Percentiles rank a stretch among this genome's conserved stretches.
These are phyloP conservation scores for Hygrophorus pudorinus DNA, from an alignment of 768 basidiomycete species.

Conservation along the genomic window DNA sequence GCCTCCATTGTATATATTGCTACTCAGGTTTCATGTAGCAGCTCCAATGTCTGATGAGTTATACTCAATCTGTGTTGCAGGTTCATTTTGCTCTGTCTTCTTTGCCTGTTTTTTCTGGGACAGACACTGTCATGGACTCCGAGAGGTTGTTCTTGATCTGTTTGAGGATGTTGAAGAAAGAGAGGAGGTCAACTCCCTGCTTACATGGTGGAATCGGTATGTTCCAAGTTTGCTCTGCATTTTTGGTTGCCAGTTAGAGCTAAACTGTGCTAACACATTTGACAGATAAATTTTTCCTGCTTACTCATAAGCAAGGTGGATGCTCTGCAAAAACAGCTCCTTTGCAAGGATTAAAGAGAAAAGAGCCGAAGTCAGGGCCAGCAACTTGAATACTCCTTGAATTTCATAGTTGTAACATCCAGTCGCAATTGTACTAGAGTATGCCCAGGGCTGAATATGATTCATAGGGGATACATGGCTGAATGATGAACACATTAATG, in stretches of 20 bases:
- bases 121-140: slow-evolving; percentile 1
- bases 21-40: too few relatives aligned
- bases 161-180: slow-evolving; percentile 4
- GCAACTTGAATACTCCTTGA: not conserved
- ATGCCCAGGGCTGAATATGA: too few relatives aligned
- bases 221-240: not conserved
- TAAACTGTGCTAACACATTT: too few relatives aligned
- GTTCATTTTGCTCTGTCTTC: slow-evolving; percentile 7
- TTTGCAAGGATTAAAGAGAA: slow-evolving; percentile 1
- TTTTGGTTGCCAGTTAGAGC: too few relatives aligned
- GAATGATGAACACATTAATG: too few relatives aligned
- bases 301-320: not conserved
- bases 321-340: not conserved
- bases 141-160: slow-evolving; percentile 3
- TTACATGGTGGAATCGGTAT: slow-evolving; percentile 7
- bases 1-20: too few relatives aligned
- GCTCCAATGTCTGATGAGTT: too few relatives aligned
- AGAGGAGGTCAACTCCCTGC: slow-evolving; percentile 2
- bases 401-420: not conserved
- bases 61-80: too few relatives aligned
- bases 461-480: too few relatives aligned
- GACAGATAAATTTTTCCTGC: not conserved
- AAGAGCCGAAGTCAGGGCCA: not conserved
- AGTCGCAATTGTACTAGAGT: not conserved
- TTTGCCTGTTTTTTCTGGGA: slow-evolving; percentile 1